Evolutionary conservation across 768 basidiomycete species (phyloP).

Genomic region (Pleurotus ostreatus): DNA sequence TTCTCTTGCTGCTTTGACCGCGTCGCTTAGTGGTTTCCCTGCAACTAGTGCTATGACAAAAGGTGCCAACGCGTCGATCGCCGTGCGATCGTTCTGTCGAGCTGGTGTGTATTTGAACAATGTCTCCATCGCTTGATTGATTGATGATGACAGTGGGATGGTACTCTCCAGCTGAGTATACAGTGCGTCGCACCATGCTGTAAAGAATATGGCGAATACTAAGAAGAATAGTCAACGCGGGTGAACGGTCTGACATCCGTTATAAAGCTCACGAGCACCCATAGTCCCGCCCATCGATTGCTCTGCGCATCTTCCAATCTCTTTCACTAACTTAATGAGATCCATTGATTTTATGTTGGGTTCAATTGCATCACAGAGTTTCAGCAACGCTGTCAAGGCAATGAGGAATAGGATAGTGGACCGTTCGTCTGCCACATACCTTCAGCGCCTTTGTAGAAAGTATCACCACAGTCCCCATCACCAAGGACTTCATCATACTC

Average conservation of each 20-base stretch:
- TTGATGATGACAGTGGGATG: slow-evolving; percentile 12
- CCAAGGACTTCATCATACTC: slow-evolving; percentile 57
- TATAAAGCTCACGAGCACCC: slow-evolving; percentile 38
- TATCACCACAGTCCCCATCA: slow-evolving; percentile 62
- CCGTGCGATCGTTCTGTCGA: slow-evolving; percentile 48
- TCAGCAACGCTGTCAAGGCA: slow-evolving; percentile 21
- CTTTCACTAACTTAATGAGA: slow-evolving; percentile 20
- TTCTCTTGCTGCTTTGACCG: slow-evolving; percentile 32
- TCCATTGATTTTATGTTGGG: background rate
- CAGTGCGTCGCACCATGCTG: slow-evolving; percentile 21
- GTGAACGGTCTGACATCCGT: background rate
- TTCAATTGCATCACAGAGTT: slow-evolving; percentile 2
- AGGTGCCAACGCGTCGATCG: slow-evolving; percentile 49
- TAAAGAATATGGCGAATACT: slow-evolving; percentile 45
- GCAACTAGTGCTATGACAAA: slow-evolving; percentile 33
- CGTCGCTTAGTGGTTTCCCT: slow-evolving; percentile 20
- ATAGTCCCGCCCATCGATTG: slow-evolving; percentile 56
- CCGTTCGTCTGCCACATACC: slow-evolving; percentile 15
- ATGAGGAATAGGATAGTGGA: background rate
- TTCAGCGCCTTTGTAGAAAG: slow-evolving; percentile 46
- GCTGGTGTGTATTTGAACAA: slow-evolving; percentile 44
- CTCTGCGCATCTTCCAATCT: slow-evolving; percentile 40
- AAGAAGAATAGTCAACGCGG: background rate
- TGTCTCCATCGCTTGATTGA: slow-evolving; percentile 23
- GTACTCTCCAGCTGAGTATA: slow-evolving; percentile 17